Evolutionary conservation across 2,329 filamentous ascomycete species (phyloP).

Genomic region (Keithomyces neogunnii): DNA sequence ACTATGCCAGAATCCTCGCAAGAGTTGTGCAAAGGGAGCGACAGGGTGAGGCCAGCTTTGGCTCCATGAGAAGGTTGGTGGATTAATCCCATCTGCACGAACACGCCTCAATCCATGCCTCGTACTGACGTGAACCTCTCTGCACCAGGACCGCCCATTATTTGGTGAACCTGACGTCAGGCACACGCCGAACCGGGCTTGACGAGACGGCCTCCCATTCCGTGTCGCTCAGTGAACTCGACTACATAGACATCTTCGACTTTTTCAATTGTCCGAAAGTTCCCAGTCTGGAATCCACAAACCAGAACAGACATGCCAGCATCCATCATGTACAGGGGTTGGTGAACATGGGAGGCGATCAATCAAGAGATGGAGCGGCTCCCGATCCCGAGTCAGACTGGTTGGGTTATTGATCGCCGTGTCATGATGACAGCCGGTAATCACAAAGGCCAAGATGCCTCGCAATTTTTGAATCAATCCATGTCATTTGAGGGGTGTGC

Average conservation of each 20-base stretch:
- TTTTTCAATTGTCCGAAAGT: conserved; percentile 35
- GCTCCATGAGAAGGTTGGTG: conserved; percentile 32
- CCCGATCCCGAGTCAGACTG: conserved; percentile 13
- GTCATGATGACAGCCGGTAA: background rate
- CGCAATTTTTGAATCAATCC: background rate
- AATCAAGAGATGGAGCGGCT: conserved; percentile 1
- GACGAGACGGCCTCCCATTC: conserved; percentile 30
- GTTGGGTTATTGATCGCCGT: conserved; percentile 6
- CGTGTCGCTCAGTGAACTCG: conserved; percentile 30
- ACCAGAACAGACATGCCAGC: conserved; percentile 14
- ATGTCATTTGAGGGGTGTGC: background rate
- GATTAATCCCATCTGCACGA: background rate
- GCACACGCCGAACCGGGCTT: conserved; percentile 26
- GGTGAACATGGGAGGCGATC: background rate
- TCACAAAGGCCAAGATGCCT: background rate
- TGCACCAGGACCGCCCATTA: conserved; percentile 28
- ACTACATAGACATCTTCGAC: conserved; percentile 36
- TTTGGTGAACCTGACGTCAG: conserved; percentile 26
- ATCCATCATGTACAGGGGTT: conserved; percentile 13
- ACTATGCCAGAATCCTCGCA: conserved; percentile 31
- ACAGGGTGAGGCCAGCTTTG: conserved; percentile 27
- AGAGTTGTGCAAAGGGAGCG: conserved; percentile 28
- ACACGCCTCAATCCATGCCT: background rate
- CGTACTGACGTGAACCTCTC: background rate
- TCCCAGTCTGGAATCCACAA: conserved; percentile 9